Conservation (phyloP, 2,329 filamentous ascomycete genomes). For the Neofusicoccum parvum region DNA sequence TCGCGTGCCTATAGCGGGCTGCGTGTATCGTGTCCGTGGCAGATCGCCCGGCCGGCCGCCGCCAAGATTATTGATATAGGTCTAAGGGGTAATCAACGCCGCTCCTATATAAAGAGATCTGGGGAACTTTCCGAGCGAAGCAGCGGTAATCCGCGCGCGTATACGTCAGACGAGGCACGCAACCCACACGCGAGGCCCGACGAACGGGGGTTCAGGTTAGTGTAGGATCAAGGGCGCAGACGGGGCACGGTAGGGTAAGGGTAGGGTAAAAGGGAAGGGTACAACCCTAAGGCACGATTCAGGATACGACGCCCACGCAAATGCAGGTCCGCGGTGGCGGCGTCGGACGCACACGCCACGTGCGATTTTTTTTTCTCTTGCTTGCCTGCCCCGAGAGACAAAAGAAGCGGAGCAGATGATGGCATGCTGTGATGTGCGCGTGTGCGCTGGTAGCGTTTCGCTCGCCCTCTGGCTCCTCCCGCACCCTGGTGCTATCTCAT, state of each 20-base stretch:
- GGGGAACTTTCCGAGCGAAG: conserved; percentile 12
- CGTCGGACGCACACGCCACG: background rate
- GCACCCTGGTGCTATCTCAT: background rate
- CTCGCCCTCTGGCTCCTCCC: background rate
- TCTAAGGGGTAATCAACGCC: conserved; percentile 15
- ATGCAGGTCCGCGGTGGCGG: too few relatives aligned
- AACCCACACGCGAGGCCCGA: background rate
- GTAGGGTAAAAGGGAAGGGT: background rate
- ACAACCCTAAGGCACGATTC: background rate
- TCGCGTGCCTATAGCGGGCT: conserved; percentile 7
- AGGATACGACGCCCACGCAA: background rate
- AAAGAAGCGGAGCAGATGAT: background rate
- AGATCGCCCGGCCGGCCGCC: background rate
- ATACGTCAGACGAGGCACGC: background rate
- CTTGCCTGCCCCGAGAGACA: background rate
- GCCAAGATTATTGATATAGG: conserved; percentile 15
- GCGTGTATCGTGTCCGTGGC: background rate
- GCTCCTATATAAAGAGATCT: conserved; percentile 13
- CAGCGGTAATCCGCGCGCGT: background rate
- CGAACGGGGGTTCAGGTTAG: background rate
- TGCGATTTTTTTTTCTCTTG: background rate
- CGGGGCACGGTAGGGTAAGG: background rate
- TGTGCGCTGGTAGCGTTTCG: background rate
- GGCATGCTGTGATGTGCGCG: conserved; percentile 1
- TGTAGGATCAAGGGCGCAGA: background rate